Base-by-base conservation (phyloP, 2,329 filamentous ascomycete genomes). In the Endocalyx cinctus region DNA sequence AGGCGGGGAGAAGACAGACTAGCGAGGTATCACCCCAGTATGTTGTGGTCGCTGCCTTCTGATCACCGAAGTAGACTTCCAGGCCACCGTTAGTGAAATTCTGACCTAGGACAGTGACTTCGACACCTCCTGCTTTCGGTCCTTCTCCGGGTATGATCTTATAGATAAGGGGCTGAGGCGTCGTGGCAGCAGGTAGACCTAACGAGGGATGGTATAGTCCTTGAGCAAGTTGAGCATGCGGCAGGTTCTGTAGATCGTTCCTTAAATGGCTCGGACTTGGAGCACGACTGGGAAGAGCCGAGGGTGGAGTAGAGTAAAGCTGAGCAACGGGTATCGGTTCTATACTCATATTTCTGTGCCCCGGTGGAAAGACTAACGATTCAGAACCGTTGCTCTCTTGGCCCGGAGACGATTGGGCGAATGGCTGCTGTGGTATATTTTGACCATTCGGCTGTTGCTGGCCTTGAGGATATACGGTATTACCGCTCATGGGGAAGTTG, bases 91-190 rank as follows among this genome's bases (percentile, higher is more conserved):
- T 82, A 43, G 79, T 82, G 55, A 95, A 94, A 11, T 82, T 79
- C 43, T 80, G 84, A 13, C 89, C 88, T 7, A 94, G 68, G 35
- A 92, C 76, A 0, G 86, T 90, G 4, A 95, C 87, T 57, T 96
- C 88, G 33, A 87, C 88, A 26, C 88, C 88, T 38, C 88, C 88
- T 22, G 77, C 78, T 38, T 81, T 85, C 6, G 88, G 85, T 0
- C 88, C 88, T 57, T 94, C 85, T 18, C 74, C 74, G 1, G 89
- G 88, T 22, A 92, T 86, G 41, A 95, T 72, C 56, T 89, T 90
- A 55, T 87, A 82, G 15, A 94, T 90, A 13, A 75, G 74, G 2
- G 82, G 76, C 3, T 74, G 67, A 10, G 61, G 55, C 1, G 46
- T 35, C 18, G 71, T 63, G n/a, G 70, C 63, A 27, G 69, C 66